Evolutionary conservation across 352 stramenopile genomes (phyloP), one percentile per base, ranked within the genome.

Genomic region (Globisporangium emineosum): DNA sequence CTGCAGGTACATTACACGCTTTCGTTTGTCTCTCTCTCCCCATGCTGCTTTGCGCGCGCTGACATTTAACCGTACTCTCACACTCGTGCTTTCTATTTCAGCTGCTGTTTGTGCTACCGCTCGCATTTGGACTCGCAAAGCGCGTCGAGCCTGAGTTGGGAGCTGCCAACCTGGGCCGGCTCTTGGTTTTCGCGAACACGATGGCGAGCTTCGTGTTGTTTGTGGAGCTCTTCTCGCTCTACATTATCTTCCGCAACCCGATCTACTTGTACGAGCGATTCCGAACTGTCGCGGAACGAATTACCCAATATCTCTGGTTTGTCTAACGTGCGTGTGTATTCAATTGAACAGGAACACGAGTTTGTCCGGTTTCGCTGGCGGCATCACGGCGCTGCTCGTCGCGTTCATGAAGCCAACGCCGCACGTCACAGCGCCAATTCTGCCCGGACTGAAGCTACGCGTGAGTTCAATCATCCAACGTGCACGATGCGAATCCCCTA

Each of bases 211-310:
- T 92, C 19, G 50, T 90, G 64, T 76, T 94, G 40, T 96, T 96
- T 58, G 70, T 88, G 32, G 77, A 91, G 64, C 77, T 94, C 42
- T 93, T 96, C 57, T 71, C 73, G 37, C 65, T 96, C 43, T 96
- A 94, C 71, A 88, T 96, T 43, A 70, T 96, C 56, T 89, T 93
- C 60, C 83, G 87, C 17, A 61, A 93, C 33, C 83, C 87, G 8
- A 58, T 83, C 15, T 96, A 91, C 65, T 61, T 96, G 87, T 96
- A 75, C 47, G 77, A 62, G 3, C n/a, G n/a, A 47, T 1, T 47
- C 37, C n/a, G 17, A 47, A 47, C 12, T 21, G 40, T 21, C 17
- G 40, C 40, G 17, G 12, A 47, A 27, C 43, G 21, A 51, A 51
- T 50, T 13, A 21, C 49, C 33, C 17, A 37, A 25, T 17, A 19